Conservation (phyloP, 495 filamentous ascomycete genomes). For the Penicillium egyptiacum region DNA sequence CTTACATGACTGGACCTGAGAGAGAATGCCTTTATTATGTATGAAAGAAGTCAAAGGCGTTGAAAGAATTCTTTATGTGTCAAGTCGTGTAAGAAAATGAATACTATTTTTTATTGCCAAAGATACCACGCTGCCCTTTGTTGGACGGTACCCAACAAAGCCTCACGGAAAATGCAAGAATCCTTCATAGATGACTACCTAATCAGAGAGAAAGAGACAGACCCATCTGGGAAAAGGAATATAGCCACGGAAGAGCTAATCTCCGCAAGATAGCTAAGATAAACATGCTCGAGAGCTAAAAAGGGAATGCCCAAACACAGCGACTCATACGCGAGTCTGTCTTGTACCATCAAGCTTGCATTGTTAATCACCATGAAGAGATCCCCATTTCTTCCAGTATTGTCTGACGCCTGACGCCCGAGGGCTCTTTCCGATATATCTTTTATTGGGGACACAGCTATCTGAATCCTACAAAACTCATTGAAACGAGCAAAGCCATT, state of each 20-base stretch:
- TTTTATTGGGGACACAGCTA: too few relatives aligned
- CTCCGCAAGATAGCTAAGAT: too few relatives aligned
- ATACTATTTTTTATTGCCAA: not conserved
- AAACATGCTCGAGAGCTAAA: too few relatives aligned
- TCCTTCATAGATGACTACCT: not conserved
- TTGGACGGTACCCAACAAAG: not conserved
- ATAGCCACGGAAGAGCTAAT: too few relatives aligned
- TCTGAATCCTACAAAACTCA: not conserved
- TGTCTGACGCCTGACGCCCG: too few relatives aligned
- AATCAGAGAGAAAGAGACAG: not conserved
- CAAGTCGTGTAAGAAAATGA: not conserved
- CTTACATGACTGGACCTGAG: not conserved
- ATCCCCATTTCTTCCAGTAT: too few relatives aligned
- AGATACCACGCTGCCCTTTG: not conserved
- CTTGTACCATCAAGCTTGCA: not conserved
- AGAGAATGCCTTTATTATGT: not conserved
- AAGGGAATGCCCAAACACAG: too few relatives aligned
- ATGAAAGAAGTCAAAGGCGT: not conserved
- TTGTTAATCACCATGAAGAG: not conserved
- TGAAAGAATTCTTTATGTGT: not conserved
- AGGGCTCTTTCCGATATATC: too few relatives aligned
- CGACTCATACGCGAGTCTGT: too few relatives aligned
- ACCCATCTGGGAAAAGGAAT: too few relatives aligned
- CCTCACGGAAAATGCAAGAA: not conserved
- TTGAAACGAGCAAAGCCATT: not conserved